Base-by-base conservation (phyloP, 2,329 filamentous ascomycete species). In the Colletotrichum godetiae region DNA sequence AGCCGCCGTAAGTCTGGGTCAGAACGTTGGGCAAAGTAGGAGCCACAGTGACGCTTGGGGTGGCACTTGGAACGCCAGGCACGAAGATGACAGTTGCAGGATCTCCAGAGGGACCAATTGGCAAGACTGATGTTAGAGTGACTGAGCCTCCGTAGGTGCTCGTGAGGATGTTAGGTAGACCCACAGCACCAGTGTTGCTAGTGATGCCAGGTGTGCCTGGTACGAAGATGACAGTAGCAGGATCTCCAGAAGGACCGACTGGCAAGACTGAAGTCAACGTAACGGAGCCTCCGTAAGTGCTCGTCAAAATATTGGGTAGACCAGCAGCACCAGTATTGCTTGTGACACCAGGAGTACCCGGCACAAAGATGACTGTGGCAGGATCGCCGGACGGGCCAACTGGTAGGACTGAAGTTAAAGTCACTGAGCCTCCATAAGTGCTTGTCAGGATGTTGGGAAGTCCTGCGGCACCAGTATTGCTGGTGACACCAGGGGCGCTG, bases 141-240 rank as follows among this genome's bases (percentile, higher is more conserved):
- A 65, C 33, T 2, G 62, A 65, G 12, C 62, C 62, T 5, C 27
- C 63, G 53, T 67, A 46, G 12, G 53, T 67, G 29, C 55, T 67
- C 7, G 64, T 67, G n/a, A 52, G 13, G 10, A 59, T 11, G 10
- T 59, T 37, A 10, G 55, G 55, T 31, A 33, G 11, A 19, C 24
- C 55, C 8, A 42, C 29, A 52, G 37, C 46, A 22, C 55, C 52
- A 8, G 12, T 8, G 24, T 19, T 29, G 24, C 24, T 31, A 15
- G 35, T 37, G 13, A 37, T 37, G 2, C 35, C 13, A 15, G 35
- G 35, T 13, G 35, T 15, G 4, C 35, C 35, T 2, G 35, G 35
- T 37, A 37, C 35, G 12, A 37, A 42, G 37, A 42, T 42, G 12
- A 42, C 37, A 15, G 37, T 42, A 15, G 37, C 37, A 19, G 2